Evolutionary conservation across 2,329 filamentous ascomycete genomes (phyloP).

Genomic region (Penicillium olsonii): DNA sequence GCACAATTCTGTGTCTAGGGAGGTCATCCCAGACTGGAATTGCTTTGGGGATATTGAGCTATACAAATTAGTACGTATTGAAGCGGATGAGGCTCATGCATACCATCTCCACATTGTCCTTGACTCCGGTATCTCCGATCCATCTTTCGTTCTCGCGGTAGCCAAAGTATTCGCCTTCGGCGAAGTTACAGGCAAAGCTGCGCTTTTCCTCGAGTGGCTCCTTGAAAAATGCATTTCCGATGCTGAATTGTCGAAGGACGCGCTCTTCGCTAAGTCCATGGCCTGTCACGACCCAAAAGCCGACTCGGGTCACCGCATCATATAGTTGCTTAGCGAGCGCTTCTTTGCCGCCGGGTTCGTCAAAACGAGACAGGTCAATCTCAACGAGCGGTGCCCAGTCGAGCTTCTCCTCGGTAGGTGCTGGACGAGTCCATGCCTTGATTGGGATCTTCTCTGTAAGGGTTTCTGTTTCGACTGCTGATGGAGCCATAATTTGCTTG

Average conservation of each 20-base stretch:
- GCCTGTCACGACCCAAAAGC: conserved; percentile 32
- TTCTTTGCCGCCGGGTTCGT: conserved; percentile 56
- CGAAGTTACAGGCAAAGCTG: conserved; percentile 32
- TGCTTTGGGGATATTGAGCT: conserved; percentile 36
- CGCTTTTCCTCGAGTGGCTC: conserved; percentile 27
- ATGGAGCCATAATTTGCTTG: conserved; percentile 20
- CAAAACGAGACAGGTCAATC: conserved; percentile 58
- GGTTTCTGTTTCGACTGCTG: conserved; percentile 19
- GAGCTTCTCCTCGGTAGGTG: conserved; percentile 23
- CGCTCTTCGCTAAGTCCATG: conserved; percentile 25
- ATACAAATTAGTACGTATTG: not conserved
- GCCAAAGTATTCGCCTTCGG: conserved; percentile 35
- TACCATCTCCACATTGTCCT: conserved; percentile 42
- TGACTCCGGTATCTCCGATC: conserved; percentile 40
- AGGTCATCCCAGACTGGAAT: conserved; percentile 30
- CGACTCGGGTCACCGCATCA: conserved; percentile 49
- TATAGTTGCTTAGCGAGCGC: conserved; percentile 56
- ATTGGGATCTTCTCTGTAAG: conserved; percentile 10
- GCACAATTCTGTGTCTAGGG: conserved; percentile 43
- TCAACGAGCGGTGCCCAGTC: conserved; percentile 58
- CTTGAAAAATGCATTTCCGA: conserved; percentile 31
- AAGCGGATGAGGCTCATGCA: not conserved
- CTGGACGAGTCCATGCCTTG: conserved; percentile 31
- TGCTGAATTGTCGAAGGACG: conserved; percentile 30
- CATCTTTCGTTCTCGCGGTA: conserved; percentile 37